Evolutionary conservation across 306 rosid species (phyloP), one percentile per base, ranked within the genome.

Genomic region (Lablab purpureus): DNA sequence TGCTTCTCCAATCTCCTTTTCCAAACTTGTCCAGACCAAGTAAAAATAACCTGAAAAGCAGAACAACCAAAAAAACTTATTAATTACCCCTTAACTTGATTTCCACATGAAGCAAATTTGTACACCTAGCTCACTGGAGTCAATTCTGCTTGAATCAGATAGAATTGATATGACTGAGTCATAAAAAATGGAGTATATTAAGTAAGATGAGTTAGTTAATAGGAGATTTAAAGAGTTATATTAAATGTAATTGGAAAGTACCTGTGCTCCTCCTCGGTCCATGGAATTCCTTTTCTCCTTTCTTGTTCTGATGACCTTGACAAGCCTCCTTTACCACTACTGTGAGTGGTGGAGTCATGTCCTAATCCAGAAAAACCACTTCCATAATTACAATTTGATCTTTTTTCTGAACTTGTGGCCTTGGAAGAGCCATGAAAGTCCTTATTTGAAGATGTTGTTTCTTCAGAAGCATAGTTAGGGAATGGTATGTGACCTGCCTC

Each of bases 251-350:
- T 41, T 63, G 25, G 36, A 80, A 40, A 75, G 58, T 87, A 95
- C 99, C 99, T 93, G 88, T 95, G 99, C 54, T 95, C 99, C 77
- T 95, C 99, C 72, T 95, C 99, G 21, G 99, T 95, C 99, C 99
- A 95, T 9, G 99, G 99, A 81, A 93, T 93, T 67, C 98, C 99
- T 82, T 95, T 95, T 78, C 90, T 80, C 32, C 99, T 87, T 81
- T 95, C 99, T 87, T 95, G 99, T 55, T 95, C 98, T 3, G 98
- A 79, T 2, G 97, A 80, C 85, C 91, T 95, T n/a, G 97, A 91
- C 55, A 85, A 18, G 54, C 91, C 87, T 63, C 91, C 98, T 87
- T 95, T 95, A 27, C 89, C 87, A 73, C 82, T 88, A 67, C 83
- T 88, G 37, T 85, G 88, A 3, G 87, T 83, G 21, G 89, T 56